Evolutionary conservation across 75 land plant species (phyloP), one percentile per base, ranked within the genome.

Genomic region (Sequoia sempervirens): DNA sequence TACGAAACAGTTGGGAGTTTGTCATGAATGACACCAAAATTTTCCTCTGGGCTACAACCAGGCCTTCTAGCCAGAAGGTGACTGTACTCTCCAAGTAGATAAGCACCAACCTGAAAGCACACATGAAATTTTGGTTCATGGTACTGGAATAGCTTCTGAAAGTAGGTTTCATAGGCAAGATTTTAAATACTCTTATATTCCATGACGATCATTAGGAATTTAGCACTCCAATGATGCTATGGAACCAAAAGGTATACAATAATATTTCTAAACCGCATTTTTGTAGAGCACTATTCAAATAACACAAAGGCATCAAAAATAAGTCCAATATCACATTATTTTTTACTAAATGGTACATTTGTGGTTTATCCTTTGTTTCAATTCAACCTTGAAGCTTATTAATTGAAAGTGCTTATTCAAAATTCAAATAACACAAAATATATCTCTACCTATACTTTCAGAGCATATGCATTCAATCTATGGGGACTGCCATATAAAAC

Each of bases 1-100:
- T 92, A 98, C 99, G 95, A 89, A 36, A 95, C 97, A 81, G 99
- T 96, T 46, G 99, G 92, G 78, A 96, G 94, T 84, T 98, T 98
- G 82, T 98, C 99, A 83, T 96, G 92, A 76, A 98, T 88, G 41
- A 98, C 84, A 47, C 81, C 26, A 80, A 98, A 98, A 15, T 96
- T 85, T 84, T 98, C 99, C 84, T 93, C 96, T 26, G 99, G 97
- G 80, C 94, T 91, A 87, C 94, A 98, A 12, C 99, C 99, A 84
- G 99, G 99, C 20, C 97, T 87, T 87, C 97, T 92, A 13, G 94
- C 90, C 87, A 98, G 88, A 81, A 98, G 93, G 83, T 98, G 99
- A 87, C 99, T 84, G 81, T 88, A 95, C 78, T 98, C 99, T 80
- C 99, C 99, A 84, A 98, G 92, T 61, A 98, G 82, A 87, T 98